phyloP scores from a whole-genome alignment of 2,329 filamentous ascomycete species.

The Chaetomium sp. region DNA sequence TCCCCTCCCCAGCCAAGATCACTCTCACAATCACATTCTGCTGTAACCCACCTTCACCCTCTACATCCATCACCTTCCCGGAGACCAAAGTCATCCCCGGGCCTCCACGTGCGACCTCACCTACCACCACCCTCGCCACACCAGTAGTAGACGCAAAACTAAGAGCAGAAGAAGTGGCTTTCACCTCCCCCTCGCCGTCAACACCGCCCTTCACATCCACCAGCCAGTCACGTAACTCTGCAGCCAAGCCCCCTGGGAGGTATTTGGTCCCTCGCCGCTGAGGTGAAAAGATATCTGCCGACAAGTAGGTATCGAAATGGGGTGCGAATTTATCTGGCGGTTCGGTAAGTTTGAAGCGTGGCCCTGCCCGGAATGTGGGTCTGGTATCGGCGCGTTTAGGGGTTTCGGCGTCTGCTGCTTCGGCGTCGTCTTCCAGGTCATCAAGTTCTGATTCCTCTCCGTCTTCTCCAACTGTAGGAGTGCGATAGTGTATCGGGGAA shows the following conservation, averaged over 20 bases:
- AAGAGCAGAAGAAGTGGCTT: slow-evolving; percentile 12
- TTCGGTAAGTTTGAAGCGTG: slow-evolving; percentile 44
- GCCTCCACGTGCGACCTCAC: slow-evolving; percentile 31
- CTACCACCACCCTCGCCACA: slow-evolving; percentile 19
- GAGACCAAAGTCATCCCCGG: slow-evolving; percentile 39
- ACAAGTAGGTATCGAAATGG: slow-evolving; percentile 30
- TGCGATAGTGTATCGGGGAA: neutral
- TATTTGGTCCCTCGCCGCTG: slow-evolving; percentile 42
- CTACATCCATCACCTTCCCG: slow-evolving; percentile 17
- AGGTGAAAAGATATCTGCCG: slow-evolving; percentile 46
- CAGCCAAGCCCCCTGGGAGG: slow-evolving; percentile 46
- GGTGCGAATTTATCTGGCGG: slow-evolving; percentile 11
- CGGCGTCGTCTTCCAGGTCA: neutral
- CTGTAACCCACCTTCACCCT: slow-evolving; percentile 2
- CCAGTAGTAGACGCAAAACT: neutral
- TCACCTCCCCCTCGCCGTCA: slow-evolving; percentile 30
- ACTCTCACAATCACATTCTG: slow-evolving; percentile 3
- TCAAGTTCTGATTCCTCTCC: neutral
- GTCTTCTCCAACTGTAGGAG: neutral
- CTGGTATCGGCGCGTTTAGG: slow-evolving; percentile 7
- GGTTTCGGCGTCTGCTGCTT: neutral
- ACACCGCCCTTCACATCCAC: slow-evolving; percentile 45
- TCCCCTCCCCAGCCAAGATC: slow-evolving; percentile 22
- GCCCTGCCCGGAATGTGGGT: slow-evolving; percentile 43
- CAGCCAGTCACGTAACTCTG: slow-evolving; percentile 49